A percentile compares a stretch with the other conserved stretches of the same genome.
Evolutionary conservation across 2,329 filamentous ascomycete species (phyloP).

Genomic region (Grosmannia penicillata): DNA sequence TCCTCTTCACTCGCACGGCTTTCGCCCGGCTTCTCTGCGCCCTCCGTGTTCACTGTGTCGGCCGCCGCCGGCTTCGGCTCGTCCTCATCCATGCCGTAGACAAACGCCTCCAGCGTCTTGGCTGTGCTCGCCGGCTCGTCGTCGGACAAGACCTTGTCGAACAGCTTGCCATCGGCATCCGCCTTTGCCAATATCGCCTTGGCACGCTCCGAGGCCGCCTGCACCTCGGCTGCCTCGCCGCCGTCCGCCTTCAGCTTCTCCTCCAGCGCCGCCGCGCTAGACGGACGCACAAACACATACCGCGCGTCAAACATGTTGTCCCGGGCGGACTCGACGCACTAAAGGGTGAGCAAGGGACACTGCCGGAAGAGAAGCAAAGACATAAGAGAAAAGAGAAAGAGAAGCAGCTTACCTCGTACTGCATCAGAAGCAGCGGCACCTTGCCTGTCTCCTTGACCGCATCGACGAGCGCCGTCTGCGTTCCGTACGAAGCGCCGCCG

Average conservation of each 20-base stretch:
- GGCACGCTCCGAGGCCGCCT: constrained; percentile 25
- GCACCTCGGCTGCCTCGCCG: constrained; percentile 31
- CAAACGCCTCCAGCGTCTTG: constrained; percentile 31
- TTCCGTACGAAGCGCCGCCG: constrained; percentile 38
- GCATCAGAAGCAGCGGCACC: constrained; percentile 42
- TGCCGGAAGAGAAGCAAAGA: neutral
- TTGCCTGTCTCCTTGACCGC: constrained; percentile 37
- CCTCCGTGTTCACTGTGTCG: neutral
- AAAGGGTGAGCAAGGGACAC: neutral
- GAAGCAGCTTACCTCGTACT: constrained; percentile 29
- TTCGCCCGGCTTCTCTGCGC: neutral
- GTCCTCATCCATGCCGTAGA: constrained; percentile 20
- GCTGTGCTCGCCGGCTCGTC: constrained; percentile 34
- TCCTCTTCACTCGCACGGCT: neutral
- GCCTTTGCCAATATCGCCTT: constrained; percentile 25
- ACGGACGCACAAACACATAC: constrained; percentile 35
- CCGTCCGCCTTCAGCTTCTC: constrained; percentile 25
- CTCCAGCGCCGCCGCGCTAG: constrained; percentile 22
- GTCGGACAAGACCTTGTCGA: constrained; percentile 34
- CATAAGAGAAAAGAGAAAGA: neutral
- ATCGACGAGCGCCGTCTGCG: constrained; percentile 36
- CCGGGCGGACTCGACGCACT: constrained; percentile 41
- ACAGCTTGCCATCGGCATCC: constrained; percentile 25
- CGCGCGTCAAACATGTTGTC: constrained; percentile 41
- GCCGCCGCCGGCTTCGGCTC: neutral